A percentile compares a stretch with the other conserved stretches of the same genome.
Conservation (phyloP, 2,329 filamentous ascomycete genomes). For the Apiospora saccharicola region DNA sequence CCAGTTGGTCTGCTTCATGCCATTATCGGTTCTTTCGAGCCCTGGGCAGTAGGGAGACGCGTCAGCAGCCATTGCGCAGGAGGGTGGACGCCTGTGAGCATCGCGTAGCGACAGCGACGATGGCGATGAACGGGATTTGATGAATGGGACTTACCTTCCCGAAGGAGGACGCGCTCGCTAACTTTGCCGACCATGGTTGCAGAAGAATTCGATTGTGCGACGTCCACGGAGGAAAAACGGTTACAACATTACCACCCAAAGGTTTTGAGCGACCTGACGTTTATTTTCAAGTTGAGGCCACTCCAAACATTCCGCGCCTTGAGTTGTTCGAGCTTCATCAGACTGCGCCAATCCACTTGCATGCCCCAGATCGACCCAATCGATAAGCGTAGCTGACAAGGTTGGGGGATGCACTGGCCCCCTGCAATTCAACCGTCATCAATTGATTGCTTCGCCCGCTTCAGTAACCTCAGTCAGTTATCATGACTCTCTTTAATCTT, state of each 20-base stretch:
- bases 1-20: slow-evolving; percentile 95
- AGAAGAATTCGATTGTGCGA: slow-evolving; percentile 22
- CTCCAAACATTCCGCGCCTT: slow-evolving; percentile 20
- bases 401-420: slow-evolving; percentile 11
- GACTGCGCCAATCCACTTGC: slow-evolving; percentile 16
- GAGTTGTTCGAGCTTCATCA: slow-evolving; percentile 17
- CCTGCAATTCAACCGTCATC: not conserved
- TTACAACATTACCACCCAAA: slow-evolving; percentile 1
- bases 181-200: slow-evolving; percentile 68
- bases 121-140: slow-evolving; percentile 19
- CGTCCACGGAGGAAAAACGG: slow-evolving; percentile 16
- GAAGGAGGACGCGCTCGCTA: slow-evolving; percentile 68
- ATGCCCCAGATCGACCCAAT: slow-evolving; percentile 7
- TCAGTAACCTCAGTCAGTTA: not conserved
- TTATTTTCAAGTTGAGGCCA: slow-evolving; percentile 14
- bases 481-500: not conserved
- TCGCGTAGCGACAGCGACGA: slow-evolving; percentile 14
- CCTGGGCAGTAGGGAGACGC: slow-evolving; percentile 59
- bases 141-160: slow-evolving; percentile 59
- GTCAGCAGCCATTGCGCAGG: slow-evolving; percentile 28
- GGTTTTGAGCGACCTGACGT: slow-evolving; percentile 23
- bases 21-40: slow-evolving; percentile 96
- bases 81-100: not conserved
- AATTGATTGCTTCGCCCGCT: not conserved
- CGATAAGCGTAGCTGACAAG: slow-evolving; percentile 18